Evolutionary conservation across 2,329 filamentous ascomycete genomes (phyloP), one percentile per base, ranked within the genome.

Genomic region (Paraphoma sp.): DNA sequence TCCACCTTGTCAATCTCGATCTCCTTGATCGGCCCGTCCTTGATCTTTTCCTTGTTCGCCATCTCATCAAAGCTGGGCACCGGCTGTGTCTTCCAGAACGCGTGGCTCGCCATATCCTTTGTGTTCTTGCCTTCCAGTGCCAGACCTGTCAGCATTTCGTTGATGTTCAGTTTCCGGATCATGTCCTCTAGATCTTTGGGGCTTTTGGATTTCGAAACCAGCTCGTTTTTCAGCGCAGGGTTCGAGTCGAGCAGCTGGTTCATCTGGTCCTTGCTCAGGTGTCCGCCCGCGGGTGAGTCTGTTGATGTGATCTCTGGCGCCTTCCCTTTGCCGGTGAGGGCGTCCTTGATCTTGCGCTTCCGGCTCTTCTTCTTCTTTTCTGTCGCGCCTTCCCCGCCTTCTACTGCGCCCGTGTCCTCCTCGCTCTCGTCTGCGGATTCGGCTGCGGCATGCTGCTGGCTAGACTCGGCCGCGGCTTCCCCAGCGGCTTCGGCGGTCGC

Each of bases 61-160:
- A 82, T 79, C 49, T 84, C 80, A 46, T 82, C 79, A 72, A 98
- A 97, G 71, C 89, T 89, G 48, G 91, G 91, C 56, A 99, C 95
- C 0, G 95, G 95, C 78, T 99, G 95, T 45, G 95, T 99, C 77
- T 92, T 89, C 95, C 95, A 99, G 81, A 99, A 99, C 79, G 96
- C 97, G 84, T 98, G 97, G 56, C 89, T 91, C 6, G 89, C 93
- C 92, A 97, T 97, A 73, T 97, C 93, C 81, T 97, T 97, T 68
- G 87, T 89, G 71, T 96, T 96, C 83, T 95, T 96, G 53, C 90
- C 91, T 59, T 86, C 88, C 7, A 91, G 83, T 14, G 93, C 89
- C 69, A 91, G 78, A 0, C 89, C 89, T 1, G 89, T 91, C 84
- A 92, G 86, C 71, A 91, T 86, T 61, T 92, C 88, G 72, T 88